Evolutionary conservation across 495 filamentous ascomycete species (phyloP).

Genomic region (Daldinia loculata): DNA sequence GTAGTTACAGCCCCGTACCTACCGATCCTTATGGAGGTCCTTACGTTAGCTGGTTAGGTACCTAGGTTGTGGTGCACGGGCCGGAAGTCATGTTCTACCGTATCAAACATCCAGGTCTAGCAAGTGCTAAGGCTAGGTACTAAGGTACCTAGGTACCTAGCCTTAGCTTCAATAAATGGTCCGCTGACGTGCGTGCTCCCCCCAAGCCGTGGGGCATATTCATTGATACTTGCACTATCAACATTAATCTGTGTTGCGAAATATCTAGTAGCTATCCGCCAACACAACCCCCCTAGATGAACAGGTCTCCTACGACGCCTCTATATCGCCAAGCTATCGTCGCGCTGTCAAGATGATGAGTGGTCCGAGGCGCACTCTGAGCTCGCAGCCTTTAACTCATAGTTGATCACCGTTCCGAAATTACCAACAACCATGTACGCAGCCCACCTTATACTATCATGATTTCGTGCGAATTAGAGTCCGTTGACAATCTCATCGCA

Average conservation of each 20-base stretch:
- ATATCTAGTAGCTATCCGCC: not conserved
- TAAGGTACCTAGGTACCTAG: not conserved
- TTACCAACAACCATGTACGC: conserved; percentile 43
- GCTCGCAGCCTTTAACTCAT: conserved; percentile 14
- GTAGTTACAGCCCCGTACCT: not conserved
- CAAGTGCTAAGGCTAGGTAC: not conserved
- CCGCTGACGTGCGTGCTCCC: conserved; percentile 9
- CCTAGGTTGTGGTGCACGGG: not conserved
- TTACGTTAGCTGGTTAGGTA: no score
- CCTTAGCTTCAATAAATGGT: not conserved
- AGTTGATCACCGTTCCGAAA: conserved; percentile 26
- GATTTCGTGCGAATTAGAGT: not conserved
- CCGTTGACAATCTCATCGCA: conserved; percentile 48
- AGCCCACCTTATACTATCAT: not conserved
- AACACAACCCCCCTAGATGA: conserved; percentile 24
- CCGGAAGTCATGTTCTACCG: not conserved
- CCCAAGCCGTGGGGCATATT: conserved; percentile 1
- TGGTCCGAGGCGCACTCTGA: conserved; percentile 16
- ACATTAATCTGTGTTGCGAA: not conserved
- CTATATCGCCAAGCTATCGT: conserved; percentile 1
- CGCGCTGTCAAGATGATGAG: conserved; percentile 35
- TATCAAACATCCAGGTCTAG: not conserved
- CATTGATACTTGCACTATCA: conserved; percentile 1
- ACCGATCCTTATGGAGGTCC: not conserved
- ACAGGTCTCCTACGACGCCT: conserved; percentile 8